A percentile compares a stretch with the other conserved stretches of the same genome.
Evolutionary conservation across 2,329 filamentous ascomycete species (phyloP).

Genomic region (Trichocomaceae sp.): DNA sequence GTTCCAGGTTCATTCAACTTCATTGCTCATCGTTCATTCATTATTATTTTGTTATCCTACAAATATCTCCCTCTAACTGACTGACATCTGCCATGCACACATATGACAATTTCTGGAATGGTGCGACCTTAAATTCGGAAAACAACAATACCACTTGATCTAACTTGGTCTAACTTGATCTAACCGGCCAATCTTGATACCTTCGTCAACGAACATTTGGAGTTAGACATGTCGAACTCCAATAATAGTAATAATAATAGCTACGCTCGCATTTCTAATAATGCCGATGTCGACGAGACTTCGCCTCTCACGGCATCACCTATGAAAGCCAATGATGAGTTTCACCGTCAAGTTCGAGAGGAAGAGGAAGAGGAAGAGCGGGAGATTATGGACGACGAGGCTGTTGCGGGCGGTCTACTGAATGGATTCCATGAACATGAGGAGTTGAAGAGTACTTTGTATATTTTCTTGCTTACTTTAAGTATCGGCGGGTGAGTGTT

Average conservation of each 20-base stretch:
- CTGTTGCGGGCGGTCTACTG: slow-evolving; percentile 11
- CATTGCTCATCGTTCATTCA: neutral
- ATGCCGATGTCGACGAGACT: slow-evolving; percentile 19
- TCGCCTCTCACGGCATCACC: slow-evolving; percentile 27
- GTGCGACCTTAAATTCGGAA: neutral
- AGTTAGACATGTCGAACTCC: slow-evolving; percentile 3
- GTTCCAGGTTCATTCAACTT: neutral
- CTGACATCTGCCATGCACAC: neutral
- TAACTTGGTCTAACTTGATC: neutral
- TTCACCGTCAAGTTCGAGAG: slow-evolving; percentile 7
- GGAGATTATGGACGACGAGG: slow-evolving; percentile 12
- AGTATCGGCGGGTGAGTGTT: slow-evolving; percentile 61
- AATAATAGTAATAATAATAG: slow-evolving; percentile 12
- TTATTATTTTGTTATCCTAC: neutral
- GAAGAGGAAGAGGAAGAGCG: slow-evolving; percentile 4
- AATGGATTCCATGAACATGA: slow-evolving; percentile 43
- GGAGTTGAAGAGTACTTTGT: slow-evolving; percentile 68
- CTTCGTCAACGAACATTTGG: neutral
- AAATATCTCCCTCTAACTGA: neutral
- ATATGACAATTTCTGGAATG: neutral
- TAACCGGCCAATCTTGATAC: no score
- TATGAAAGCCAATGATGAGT: slow-evolving; percentile 13
- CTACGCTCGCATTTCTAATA: neutral
- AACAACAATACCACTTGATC: neutral
- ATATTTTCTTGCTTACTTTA: slow-evolving; percentile 77